Percentiles rank a stretch among this genome's conserved stretches.
Evolutionary conservation across 176 grass and related monocot genomes (phyloP).

Genomic region (Urochloa ruziziensis): DNA sequence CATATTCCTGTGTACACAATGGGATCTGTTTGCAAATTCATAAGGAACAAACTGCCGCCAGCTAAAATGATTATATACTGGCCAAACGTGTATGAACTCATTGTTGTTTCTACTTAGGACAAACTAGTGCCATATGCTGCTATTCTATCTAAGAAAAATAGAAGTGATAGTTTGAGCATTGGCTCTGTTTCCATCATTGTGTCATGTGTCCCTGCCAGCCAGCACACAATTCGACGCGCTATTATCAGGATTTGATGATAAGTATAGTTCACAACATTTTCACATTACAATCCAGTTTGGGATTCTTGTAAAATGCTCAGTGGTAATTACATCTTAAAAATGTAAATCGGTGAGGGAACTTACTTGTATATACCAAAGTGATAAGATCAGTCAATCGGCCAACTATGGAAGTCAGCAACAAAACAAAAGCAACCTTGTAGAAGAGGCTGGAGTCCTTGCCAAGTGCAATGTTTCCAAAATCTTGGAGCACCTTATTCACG

Average conservation of each 20-base stretch:
- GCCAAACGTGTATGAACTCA: background rate
- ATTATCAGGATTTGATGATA: background rate
- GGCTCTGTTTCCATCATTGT: background rate
- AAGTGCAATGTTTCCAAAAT: constrained; percentile 47
- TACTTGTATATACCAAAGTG: constrained; percentile 53
- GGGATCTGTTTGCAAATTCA: background rate
- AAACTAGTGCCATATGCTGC: background rate
- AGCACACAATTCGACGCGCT: background rate
- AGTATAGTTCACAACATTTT: background rate
- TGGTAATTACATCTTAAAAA: background rate
- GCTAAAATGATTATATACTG: background rate
- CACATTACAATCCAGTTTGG: background rate
- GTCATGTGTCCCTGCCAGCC: background rate
- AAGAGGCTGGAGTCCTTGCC: constrained; percentile 60
- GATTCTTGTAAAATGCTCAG: background rate
- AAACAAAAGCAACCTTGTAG: constrained; percentile 42
- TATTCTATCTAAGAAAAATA: background rate
- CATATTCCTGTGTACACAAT: background rate
- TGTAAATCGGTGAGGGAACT: constrained; percentile 26
- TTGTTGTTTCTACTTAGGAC: background rate
- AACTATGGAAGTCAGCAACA: constrained; percentile 49
- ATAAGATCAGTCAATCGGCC: constrained; percentile 42
- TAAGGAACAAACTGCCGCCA: background rate
- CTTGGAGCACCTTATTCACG: constrained; percentile 41
- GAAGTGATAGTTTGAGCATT: background rate